Evolutionary conservation across 371 early-diverging fungal species (phyloP).

Genomic region (Phascolomyces articulosus): DNA sequence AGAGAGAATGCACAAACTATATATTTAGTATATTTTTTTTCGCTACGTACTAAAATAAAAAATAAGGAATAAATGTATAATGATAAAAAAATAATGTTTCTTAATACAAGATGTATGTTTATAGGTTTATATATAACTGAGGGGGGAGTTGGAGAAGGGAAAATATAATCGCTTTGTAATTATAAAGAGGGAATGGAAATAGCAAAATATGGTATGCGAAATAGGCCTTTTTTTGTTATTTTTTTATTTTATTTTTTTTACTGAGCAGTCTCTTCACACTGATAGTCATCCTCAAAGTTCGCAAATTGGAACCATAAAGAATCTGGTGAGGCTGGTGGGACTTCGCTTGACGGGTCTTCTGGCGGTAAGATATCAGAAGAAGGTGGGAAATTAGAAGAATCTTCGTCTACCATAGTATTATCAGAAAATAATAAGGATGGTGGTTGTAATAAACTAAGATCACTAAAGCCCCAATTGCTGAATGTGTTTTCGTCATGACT

Average conservation of each 20-base stretch:
- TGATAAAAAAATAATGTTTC: not conserved
- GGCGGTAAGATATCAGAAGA: conserved; percentile 14
- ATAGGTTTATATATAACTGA: not conserved
- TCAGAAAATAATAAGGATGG: conserved; percentile 34
- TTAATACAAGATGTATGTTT: too few species aligned
- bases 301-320: conserved; percentile 45
- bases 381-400: conserved; percentile 3
- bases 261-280: conserved; percentile 11
- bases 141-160: not conserved
- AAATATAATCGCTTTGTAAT: too few species aligned
- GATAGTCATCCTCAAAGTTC: conserved; percentile 44
- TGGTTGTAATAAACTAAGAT: conserved; percentile 21
- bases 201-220: too few species aligned
- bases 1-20: too few species aligned
- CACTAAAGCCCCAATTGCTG: conserved; percentile 24
- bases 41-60: too few species aligned
- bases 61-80: too few species aligned
- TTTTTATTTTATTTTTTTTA: not conserved
- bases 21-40: too few species aligned
- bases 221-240: too few species aligned
- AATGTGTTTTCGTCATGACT: conserved; percentile 26
- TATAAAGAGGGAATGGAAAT: not conserved
- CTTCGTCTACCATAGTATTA: conserved; percentile 24
- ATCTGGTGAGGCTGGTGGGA: not conserved
- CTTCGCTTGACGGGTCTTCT: not conserved